Conservation (phyloP, 2,329 filamentous ascomycete species). For the Karstenula rhodostoma region DNA sequence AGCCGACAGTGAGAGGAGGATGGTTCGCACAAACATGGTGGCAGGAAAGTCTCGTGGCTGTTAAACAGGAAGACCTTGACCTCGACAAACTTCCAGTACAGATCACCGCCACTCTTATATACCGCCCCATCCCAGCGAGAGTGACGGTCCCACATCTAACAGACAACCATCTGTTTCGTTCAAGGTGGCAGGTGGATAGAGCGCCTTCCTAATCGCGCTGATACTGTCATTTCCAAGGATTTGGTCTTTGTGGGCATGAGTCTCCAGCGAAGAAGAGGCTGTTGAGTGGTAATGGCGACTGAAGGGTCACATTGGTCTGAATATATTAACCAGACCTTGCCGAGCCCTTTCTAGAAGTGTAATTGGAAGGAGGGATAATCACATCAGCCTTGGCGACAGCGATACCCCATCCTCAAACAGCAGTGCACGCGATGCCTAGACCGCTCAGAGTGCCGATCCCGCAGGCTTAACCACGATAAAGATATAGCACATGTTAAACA, state of each 20-base stretch:
- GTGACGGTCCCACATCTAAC: slow-evolving; percentile 20
- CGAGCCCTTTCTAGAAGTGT: slow-evolving; percentile 26
- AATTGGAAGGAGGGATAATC: slow-evolving; percentile 46
- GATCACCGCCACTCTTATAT: slow-evolving; percentile 32
- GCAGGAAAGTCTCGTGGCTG: slow-evolving; percentile 10
- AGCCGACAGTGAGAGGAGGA: slow-evolving; percentile 43
- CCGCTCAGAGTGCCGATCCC: slow-evolving; percentile 28
- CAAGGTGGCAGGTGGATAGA: slow-evolving; percentile 39
- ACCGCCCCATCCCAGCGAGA: neutral
- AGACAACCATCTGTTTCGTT: slow-evolving; percentile 27
- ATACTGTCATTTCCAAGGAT: slow-evolving; percentile 23
- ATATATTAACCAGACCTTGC: slow-evolving; percentile 45
- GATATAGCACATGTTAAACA: neutral
- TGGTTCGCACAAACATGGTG: slow-evolving; percentile 41
- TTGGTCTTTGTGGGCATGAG: slow-evolving; percentile 31
- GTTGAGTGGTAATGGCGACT: neutral
- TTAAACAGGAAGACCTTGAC: slow-evolving; percentile 1
- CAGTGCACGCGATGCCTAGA: slow-evolving; percentile 21
- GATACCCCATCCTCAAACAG: slow-evolving; percentile 19
- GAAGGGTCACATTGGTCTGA: slow-evolving; percentile 32
- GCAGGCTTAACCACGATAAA: slow-evolving; percentile 16
- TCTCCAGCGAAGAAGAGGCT: slow-evolving; percentile 25
- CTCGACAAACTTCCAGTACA: slow-evolving; percentile 12
- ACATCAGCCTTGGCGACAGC: slow-evolving; percentile 38
- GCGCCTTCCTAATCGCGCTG: slow-evolving; percentile 39